Evolutionary conservation across 805 yeast species (phyloP), one percentile per base, ranked within the genome.

Genomic region (Priceomyces fermenticarens): DNA sequence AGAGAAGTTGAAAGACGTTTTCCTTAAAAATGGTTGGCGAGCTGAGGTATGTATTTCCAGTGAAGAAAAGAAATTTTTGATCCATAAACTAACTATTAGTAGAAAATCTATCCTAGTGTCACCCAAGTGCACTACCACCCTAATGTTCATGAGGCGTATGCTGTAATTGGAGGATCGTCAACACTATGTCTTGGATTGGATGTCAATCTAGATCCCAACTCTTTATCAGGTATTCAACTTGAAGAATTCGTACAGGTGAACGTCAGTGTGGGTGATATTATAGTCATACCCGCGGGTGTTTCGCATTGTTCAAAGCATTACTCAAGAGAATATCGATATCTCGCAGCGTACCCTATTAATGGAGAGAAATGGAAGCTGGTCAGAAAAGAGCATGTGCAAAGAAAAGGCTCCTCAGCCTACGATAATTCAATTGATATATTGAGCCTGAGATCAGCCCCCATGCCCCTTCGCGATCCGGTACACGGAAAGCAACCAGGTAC

Each of bases 81-180:
- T 16, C 7, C 27, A 8, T 15, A 28, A 15, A 30, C 16, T 28
- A 34, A 13, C 10, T 9, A 35, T 37, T 3, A 39, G 38, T 34
- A 30, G 39, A 13, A 12, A 36, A 10, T 20, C 29, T 3, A 12
- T 29, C 32, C 32, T 29, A 12, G 32, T 14, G 15, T 29, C 6
- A 31, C 33, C 6, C 25, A 29, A 5, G 25, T 27, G 17, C 44
- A 40, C 25, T 44, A 41, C 39, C 47, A 44, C 16, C 40, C 44
- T 32, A 44, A 44, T 29, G 43, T 39, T n/a, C 47, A 44, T 31
- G 47, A 44, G 30, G 31, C 30, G 2, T 43, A 43, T 25, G 44
- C 33, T 4, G 36, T 43, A 3, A 34, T 40, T 13, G 11, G 14
- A 7, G 47, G 47, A 6, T 29, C 41, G 4, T 40, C 44, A 20